Evolutionary conservation across 805 yeast genomes (phyloP).

Genomic region (Zygoascus tannicola): DNA sequence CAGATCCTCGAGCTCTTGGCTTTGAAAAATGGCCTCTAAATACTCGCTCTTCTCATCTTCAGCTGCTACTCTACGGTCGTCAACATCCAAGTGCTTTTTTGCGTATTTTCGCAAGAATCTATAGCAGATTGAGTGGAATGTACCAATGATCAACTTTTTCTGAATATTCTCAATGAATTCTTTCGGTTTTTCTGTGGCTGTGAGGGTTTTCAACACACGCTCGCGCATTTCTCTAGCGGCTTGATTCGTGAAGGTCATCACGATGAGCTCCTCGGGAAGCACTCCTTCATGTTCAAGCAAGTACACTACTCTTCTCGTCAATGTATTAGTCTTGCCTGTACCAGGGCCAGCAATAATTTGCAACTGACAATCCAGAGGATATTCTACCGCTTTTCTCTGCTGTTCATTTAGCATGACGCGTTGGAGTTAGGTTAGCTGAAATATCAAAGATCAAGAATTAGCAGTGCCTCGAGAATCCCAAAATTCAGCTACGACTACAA

Average conservation of each 20-base stretch:
- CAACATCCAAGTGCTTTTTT: conserved; percentile 34
- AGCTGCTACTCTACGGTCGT: conserved; percentile 8
- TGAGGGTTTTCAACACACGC: conserved; percentile 36
- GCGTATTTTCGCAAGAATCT: conserved; percentile 52
- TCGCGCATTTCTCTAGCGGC: conserved; percentile 82
- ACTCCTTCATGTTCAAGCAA: conserved; percentile 44
- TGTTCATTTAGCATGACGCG: conserved; percentile 31
- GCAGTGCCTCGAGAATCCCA: too few relatives aligned
- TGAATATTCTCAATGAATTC: background rate
- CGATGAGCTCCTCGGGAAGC: conserved; percentile 56
- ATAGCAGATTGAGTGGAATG: conserved; percentile 80
- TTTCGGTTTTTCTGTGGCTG: conserved; percentile 24
- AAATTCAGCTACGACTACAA: too few relatives aligned
- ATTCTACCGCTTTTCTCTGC: conserved; percentile 39
- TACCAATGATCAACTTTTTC: conserved; percentile 57
- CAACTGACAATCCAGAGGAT: conserved; percentile 33
- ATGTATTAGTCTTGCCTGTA: conserved; percentile 69
- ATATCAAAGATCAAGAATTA: too few relatives aligned
- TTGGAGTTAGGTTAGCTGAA: too few relatives aligned
- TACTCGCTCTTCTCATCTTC: conserved; percentile 7
- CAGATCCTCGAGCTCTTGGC: background rate
- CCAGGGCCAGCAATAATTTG: conserved; percentile 61
- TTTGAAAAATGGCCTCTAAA: conserved; percentile 2
- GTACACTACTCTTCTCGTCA: conserved; percentile 70
- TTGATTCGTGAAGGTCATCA: conserved; percentile 87